phyloP scores from a whole-genome alignment of 148 eudicot genomes.

The Fagopyrum homotropicum region DNA sequence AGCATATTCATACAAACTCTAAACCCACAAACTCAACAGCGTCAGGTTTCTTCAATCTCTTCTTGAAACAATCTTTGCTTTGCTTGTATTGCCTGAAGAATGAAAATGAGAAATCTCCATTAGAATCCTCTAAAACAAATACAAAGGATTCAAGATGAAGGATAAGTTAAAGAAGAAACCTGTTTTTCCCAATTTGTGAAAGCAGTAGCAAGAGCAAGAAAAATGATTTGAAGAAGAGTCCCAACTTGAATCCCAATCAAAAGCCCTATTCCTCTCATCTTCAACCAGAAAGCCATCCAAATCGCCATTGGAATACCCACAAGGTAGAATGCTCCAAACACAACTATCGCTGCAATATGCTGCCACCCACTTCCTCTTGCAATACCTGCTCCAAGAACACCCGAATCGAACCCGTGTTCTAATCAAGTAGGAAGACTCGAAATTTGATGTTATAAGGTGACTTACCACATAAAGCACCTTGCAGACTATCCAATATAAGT shows the following conservation, averaged over 20 bases:
- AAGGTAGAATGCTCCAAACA: conserved; percentile 55
- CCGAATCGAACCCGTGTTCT: not conserved
- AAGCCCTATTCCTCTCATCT: conserved; percentile 41
- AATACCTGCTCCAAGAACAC: conserved; percentile 29
- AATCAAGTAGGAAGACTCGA: not conserved
- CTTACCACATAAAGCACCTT: conserved; percentile 27
- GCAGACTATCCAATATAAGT: conserved; percentile 19
- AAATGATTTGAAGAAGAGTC: not conserved
- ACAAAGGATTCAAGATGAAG: not conserved
- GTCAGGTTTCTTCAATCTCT: not conserved
- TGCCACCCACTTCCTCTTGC: conserved; percentile 79
- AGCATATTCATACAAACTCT: not conserved
- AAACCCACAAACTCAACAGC: not conserved
- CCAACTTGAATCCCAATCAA: conserved; percentile 17
- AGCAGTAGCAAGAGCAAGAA: conserved; percentile 1
- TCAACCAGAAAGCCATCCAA: conserved; percentile 36
- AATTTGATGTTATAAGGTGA: not conserved
- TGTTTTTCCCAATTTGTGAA: conserved; percentile 14
- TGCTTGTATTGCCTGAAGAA: conserved; percentile 11
- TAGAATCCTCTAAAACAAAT: not conserved
- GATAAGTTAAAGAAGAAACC: not conserved
- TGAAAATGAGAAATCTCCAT: not conserved
- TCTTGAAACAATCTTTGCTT: conserved; percentile 7
- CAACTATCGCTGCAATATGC: conserved; percentile 52
- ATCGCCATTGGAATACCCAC: conserved; percentile 54